Base-by-base conservation (phyloP, 257 asterid species). In the Rhazya stricta region DNA sequence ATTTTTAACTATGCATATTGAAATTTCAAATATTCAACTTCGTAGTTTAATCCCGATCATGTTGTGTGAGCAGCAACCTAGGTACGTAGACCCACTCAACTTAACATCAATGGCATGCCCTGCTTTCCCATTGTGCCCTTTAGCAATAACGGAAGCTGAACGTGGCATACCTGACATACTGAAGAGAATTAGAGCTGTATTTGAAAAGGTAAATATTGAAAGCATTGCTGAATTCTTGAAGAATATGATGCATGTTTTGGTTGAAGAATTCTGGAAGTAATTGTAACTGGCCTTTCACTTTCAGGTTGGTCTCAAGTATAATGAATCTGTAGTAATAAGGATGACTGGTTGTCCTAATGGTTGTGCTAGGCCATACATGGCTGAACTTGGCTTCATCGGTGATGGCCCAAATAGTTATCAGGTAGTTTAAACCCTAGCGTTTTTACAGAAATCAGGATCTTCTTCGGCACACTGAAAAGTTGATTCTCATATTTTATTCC, bases 311-410 rank as follows among this genome's bases (percentile, higher is more conserved):
- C 94, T 94, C 83, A 88, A 89, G 86, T 85, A 89, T 78, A 83
- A 73, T 19, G 99, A 94, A 84, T 94, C 99, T 25, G 75, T 94
- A 63, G 97, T 90, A 68, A 81, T 94, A 82, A 88, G 99, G 90
- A 81, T 94, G 72, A 94, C 99, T 6, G 99, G 99, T 73, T 94
- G 99, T 86, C 99, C 99, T 63, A 94, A 94, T 79, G 99, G 99
- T 19, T 94, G 99, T 82, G 98, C 98, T 67, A 86, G 99, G 81
- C 98, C 99, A 6, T 94, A 94, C 88, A 89, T 94, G 99, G 99
- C 99, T 88, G 99, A 94, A 82, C 96, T 94, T 36, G 99, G 98
- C 72, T 85, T 94, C 77, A 97, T 94, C 67, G 99, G 99, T 61
- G 97, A 90, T 84, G 99, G 96, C 69, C 96, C 99, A 71, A 94